A percentile compares a stretch with the other conserved stretches of the same genome.
Conservation (phyloP, 148 eudicot genomes). For the Pharnaceum exiguum region DNA sequence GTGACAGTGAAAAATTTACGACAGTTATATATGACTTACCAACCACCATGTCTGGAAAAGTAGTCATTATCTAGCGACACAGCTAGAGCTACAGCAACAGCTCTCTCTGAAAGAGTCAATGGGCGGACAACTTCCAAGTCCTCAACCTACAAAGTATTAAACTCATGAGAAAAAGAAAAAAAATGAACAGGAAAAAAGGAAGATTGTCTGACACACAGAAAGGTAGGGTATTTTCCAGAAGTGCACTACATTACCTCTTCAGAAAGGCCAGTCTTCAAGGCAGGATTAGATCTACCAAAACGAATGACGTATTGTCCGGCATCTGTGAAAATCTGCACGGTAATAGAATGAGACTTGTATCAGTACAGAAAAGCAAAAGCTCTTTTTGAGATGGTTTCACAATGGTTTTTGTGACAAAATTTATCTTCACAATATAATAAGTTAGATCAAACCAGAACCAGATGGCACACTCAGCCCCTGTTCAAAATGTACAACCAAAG, state of each 20-base stretch:
- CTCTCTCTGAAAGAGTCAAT: conserved; percentile 84
- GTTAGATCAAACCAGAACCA: background rate
- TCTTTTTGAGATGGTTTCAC: background rate
- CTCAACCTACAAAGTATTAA: conserved; percentile 41
- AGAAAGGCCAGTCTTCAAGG: conserved; percentile 32
- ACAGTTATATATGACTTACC: conserved; percentile 40
- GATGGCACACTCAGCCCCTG: too few species aligned
- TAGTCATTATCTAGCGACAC: conserved; percentile 91
- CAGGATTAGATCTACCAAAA: conserved; percentile 65
- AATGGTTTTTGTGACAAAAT: background rate
- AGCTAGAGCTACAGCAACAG: conserved; percentile 90
- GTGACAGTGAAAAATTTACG: too few species aligned
- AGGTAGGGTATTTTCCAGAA: background rate
- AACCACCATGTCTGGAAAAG: conserved; percentile 93
- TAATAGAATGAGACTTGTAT: conserved; percentile 1
- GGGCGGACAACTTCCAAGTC: conserved; percentile 78
- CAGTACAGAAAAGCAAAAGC: background rate
- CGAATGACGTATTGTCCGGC: conserved; percentile 97
- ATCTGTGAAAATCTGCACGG: conserved; percentile 79
- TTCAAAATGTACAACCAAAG: too few species aligned
- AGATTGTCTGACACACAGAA: background rate
- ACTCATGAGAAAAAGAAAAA: conserved; percentile 2
- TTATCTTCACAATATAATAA: background rate
- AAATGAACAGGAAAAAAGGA: background rate
- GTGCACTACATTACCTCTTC: conserved; percentile 30